Percentiles rank a stretch among this genome's conserved stretches.
Conservation (phyloP, 805 yeast species). For the Kodamaea leandrae region DNA sequence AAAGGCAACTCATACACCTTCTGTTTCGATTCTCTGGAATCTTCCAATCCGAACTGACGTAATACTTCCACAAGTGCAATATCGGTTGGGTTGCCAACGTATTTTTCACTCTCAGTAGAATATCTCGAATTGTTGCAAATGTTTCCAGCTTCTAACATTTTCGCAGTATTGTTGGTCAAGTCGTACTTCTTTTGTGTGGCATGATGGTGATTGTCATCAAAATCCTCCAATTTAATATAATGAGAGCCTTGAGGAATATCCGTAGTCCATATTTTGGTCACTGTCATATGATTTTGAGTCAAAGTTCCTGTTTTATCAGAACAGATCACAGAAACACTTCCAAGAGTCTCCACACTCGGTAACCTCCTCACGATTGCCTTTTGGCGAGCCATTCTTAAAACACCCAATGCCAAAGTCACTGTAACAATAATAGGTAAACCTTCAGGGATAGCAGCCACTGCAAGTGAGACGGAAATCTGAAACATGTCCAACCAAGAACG, state of each 20-base stretch:
- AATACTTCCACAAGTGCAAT: slow-evolving; percentile 81
- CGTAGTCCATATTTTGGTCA: slow-evolving; percentile 75
- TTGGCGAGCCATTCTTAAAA: slow-evolving; percentile 90
- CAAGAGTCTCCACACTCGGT: slow-evolving; percentile 93
- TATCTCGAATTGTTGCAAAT: slow-evolving; percentile 73
- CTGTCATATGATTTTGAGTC: slow-evolving; percentile 90
- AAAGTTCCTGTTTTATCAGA: slow-evolving; percentile 56
- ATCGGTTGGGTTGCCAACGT: slow-evolving; percentile 92
- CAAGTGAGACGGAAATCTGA: slow-evolving; percentile 93
- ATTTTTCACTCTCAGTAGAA: slow-evolving; percentile 65
- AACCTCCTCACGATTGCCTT: slow-evolving; percentile 91
- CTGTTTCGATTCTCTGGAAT: slow-evolving; percentile 56
- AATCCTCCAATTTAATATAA: slow-evolving; percentile 47
- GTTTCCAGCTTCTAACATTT: slow-evolving; percentile 62
- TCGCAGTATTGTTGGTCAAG: slow-evolving; percentile 53
- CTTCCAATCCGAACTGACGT: slow-evolving; percentile 67
- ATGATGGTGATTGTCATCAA: slow-evolving; percentile 38
- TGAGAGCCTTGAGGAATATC: slow-evolving; percentile 42
- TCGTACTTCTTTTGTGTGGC: slow-evolving; percentile 22
- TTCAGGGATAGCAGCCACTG: slow-evolving; percentile 99
- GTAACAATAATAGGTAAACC: slow-evolving; percentile 98
- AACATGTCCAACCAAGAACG: slow-evolving; percentile 97
- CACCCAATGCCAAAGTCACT: slow-evolving; percentile 94
- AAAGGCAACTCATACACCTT: slow-evolving; percentile 79
- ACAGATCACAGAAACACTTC: slow-evolving; percentile 70